These are phyloP conservation scores for Phytophthora cajani DNA, from an alignment of 352 stramenopile species.

Conservation along the genomic window DNA sequence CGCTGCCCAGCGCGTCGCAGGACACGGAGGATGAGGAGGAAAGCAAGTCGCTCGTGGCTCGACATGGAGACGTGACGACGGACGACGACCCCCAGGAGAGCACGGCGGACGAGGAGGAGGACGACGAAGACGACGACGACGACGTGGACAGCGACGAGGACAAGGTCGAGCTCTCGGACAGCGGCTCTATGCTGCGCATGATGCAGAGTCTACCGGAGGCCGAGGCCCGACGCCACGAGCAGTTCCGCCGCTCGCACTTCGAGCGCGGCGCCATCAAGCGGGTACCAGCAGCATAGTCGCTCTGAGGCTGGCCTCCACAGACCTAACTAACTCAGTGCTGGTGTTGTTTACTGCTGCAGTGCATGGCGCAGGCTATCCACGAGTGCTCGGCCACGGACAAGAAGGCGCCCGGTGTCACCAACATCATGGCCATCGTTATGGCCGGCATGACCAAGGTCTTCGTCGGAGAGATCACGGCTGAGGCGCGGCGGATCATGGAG, in stretches of 20 bases:
- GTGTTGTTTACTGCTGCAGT: constrained; percentile 41
- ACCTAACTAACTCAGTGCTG: neutral
- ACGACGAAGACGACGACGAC: constrained; percentile 56
- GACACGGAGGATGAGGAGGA: constrained; percentile 58
- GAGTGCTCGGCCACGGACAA: constrained; percentile 65
- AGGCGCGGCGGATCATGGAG: constrained; percentile 86
- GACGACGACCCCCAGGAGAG: constrained; percentile 57
- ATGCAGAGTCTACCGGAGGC: constrained; percentile 68
- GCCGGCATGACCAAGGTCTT: constrained; percentile 89
- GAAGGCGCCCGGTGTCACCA: constrained; percentile 65
- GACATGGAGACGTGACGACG: constrained; percentile 50
- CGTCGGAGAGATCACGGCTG: constrained; percentile 76
- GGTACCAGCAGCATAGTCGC: constrained; percentile 32
- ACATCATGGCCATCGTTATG: constrained; percentile 91
- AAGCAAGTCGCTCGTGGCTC: constrained; percentile 18
- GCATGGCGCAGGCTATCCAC: constrained; percentile 81
- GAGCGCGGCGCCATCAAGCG: constrained; percentile 82
- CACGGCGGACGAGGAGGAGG: constrained; percentile 59
- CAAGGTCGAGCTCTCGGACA: constrained; percentile 60
- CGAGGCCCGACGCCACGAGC: constrained; percentile 76
- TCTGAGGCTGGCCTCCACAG: neutral
- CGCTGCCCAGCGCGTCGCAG: constrained; percentile 43
- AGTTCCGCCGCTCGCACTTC: constrained; percentile 87
- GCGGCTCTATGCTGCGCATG: constrained; percentile 79
- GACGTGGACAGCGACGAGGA: constrained; percentile 60